phyloP scores from a whole-genome alignment of 2,329 filamentous ascomycete genomes.

The Calonectria pauciramosa region DNA sequence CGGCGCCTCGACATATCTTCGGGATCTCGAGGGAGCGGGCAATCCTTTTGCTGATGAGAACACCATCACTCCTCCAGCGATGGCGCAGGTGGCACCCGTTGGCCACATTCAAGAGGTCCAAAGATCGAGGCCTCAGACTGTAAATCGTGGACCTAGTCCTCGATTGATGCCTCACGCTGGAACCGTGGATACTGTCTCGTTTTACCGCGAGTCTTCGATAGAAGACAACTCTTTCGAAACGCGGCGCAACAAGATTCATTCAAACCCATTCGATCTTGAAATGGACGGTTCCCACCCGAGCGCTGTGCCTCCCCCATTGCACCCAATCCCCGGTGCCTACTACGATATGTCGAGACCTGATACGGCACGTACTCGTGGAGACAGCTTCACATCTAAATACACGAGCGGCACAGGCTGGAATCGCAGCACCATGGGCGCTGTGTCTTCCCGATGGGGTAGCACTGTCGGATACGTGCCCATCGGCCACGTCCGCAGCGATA shows the following conservation, averaged over 20 bases:
- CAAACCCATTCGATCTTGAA: conserved; percentile 77
- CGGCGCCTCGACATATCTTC: conserved; percentile 50
- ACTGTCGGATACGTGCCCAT: conserved; percentile 25
- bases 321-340: conserved; percentile 41
- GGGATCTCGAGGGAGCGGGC: conserved; percentile 46
- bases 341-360: conserved; percentile 54
- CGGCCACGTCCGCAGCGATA: conserved; percentile 21
- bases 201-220: conserved; percentile 57
- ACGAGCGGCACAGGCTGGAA: conserved; percentile 56
- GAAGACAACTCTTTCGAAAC: conserved; percentile 61
- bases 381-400: conserved; percentile 59
- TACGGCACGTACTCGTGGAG: conserved; percentile 59
- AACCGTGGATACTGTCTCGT: conserved; percentile 43
- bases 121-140: conserved; percentile 63
- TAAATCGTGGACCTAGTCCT: conserved; percentile 47
- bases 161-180: conserved; percentile 49
- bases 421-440: conserved; percentile 2
- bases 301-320: conserved; percentile 39
- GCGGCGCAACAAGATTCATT: conserved; percentile 69
- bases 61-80: conserved; percentile 51
- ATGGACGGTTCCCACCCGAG: conserved; percentile 44
- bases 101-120: conserved; percentile 63
- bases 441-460: conserved; percentile 24
- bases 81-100: conserved; percentile 49
- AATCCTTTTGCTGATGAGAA: conserved; percentile 65